Evolutionary conservation across 441 rosid species (phyloP), one percentile per base, ranked within the genome.

Genomic region (Populus hybrid): DNA sequence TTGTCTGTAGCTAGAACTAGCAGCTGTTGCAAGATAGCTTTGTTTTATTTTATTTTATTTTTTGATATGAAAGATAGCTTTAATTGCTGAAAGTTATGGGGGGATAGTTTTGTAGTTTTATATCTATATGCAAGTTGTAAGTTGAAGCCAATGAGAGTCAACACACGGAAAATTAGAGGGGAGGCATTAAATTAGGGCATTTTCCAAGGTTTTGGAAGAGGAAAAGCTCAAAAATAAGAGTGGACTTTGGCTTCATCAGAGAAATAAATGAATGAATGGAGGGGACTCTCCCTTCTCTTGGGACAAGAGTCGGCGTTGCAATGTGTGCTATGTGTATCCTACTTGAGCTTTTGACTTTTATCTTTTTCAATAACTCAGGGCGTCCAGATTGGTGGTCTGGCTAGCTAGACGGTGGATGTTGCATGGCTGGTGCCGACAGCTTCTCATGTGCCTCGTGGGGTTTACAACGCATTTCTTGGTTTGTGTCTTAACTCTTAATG

Each of bases 141-240:
- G 68, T 50, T 32, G 9, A 50, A 67, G 42, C 57, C 54, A 70
- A 0, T 73, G 8, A 75, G 83, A 88, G 89, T 86, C 91, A 88
- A 85, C 87, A 76, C 87, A 78, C 84, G 88, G 85, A 85, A 86
- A 81, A 76, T 50, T 10, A 21, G 67, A 30, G 28, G 65, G 66
- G 72, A 26, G 8, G 73, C 77, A 81, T 80, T 76, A 75, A 73
- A 38, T 69, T 24, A 73, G 77, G 86, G 76, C 84, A 76, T 68
- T 82, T 88, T 88, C 84, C 85, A 84, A 82, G 77, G 79, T 78
- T 64, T 84, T 80, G 88, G 78, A 80, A 54, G 75, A 0, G 70
- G 86, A 28, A 80, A 77, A 74, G 46, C 65, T 74, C 69, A 67
- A 63, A 71, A 70, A 74, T 30, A 14, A n/a, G 46, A 7, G 26